Percentiles rank a stretch among this genome's conserved stretches.
phyloP scores from a whole-genome alignment of 2,329 filamentous ascomycete genomes.

The Corinectria fuckeliana region DNA sequence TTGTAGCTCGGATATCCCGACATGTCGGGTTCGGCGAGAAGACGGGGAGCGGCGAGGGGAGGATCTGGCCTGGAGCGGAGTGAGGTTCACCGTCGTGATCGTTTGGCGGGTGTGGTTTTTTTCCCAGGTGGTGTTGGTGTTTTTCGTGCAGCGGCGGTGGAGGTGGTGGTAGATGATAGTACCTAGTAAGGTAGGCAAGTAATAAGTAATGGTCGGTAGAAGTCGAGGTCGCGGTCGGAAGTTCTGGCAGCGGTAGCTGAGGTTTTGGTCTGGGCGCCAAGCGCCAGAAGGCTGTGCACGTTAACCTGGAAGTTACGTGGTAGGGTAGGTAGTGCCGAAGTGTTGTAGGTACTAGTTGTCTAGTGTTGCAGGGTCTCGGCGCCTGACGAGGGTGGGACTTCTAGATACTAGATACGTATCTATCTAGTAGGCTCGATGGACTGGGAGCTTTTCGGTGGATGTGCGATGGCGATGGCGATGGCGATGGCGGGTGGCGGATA shows the following conservation, averaged over 20 bases:
- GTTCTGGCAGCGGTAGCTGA: slow-evolving; percentile 15
- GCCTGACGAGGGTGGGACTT: slow-evolving; percentile 15
- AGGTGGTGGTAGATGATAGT: slow-evolving; percentile 12
- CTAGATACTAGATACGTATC: too few relatives aligned
- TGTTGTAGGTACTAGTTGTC: too few relatives aligned
- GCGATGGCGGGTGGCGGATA: background rate
- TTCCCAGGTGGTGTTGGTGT: slow-evolving; percentile 11
- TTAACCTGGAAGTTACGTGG: slow-evolving; percentile 2
- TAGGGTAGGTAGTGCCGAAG: slow-evolving; percentile 5
- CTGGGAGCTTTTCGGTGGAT: background rate
- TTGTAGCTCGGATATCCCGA: slow-evolving; percentile 68
- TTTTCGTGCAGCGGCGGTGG: slow-evolving; percentile 11
- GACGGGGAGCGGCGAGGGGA: background rate
- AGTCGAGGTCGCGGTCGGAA: slow-evolving; percentile 18
- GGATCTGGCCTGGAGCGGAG: background rate
- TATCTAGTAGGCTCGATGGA: too few relatives aligned
- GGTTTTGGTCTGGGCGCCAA: slow-evolving; percentile 14
- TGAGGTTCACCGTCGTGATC: background rate
- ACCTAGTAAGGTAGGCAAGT: too few relatives aligned
- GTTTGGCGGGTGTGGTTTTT: slow-evolving; percentile 1
- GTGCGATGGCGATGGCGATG: background rate
- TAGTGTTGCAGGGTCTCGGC: slow-evolving; percentile 7
- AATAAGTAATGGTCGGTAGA: slow-evolving; percentile 14
- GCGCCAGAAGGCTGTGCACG: slow-evolving; percentile 15
- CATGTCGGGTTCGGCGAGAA: slow-evolving; percentile 50